A percentile compares a stretch with the other conserved stretches of the same genome.
Conservation (phyloP, 179 eudicot genomes). For the Corrigiola litoralis region DNA sequence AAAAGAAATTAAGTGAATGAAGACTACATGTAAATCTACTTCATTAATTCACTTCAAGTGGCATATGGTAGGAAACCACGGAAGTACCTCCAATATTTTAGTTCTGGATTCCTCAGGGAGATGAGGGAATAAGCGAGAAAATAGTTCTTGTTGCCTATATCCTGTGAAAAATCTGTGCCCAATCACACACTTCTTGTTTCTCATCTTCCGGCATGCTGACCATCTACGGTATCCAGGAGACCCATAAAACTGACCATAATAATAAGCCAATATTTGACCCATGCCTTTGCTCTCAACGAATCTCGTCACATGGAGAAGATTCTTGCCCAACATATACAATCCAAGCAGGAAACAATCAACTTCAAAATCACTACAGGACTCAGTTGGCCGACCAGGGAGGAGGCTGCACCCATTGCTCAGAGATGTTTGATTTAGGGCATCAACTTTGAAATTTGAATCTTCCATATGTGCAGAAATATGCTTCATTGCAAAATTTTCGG, state of each 20-base stretch:
- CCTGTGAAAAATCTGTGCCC: slow-evolving; percentile 62
- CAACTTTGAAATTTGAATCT: slow-evolving; percentile 17
- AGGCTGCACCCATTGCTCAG: slow-evolving; percentile 17
- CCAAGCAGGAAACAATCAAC: slow-evolving; percentile 62
- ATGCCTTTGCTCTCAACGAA: slow-evolving; percentile 50
- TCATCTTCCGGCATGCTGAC: slow-evolving; percentile 59
- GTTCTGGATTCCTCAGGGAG: slow-evolving; percentile 47
- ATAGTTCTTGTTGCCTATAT: slow-evolving; percentile 55
- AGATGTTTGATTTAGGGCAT: slow-evolving; percentile 1
- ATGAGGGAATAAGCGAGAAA: slow-evolving; percentile 42
- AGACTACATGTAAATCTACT: slow-evolving; percentile 1
- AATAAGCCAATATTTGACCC: slow-evolving; percentile 51
- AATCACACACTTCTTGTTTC: slow-evolving; percentile 36
- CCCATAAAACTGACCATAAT: slow-evolving; percentile 55
- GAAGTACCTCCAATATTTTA: slow-evolving; percentile 37
- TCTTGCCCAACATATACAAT: slow-evolving; percentile 63
- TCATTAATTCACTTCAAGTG: slow-evolving; percentile 5
- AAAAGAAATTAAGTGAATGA: background rate
- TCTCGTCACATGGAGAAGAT: slow-evolving; percentile 44
- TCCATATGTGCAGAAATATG: background rate
- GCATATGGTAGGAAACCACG: slow-evolving; percentile 10
- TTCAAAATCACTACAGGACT: slow-evolving; percentile 63
- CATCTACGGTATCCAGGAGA: slow-evolving; percentile 48
- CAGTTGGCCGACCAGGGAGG: slow-evolving; percentile 35
- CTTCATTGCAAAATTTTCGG: background rate